These are phyloP conservation scores for Canavalia gladiata DNA, from an alignment of 306 rosid species.

Conservation along the genomic window DNA sequence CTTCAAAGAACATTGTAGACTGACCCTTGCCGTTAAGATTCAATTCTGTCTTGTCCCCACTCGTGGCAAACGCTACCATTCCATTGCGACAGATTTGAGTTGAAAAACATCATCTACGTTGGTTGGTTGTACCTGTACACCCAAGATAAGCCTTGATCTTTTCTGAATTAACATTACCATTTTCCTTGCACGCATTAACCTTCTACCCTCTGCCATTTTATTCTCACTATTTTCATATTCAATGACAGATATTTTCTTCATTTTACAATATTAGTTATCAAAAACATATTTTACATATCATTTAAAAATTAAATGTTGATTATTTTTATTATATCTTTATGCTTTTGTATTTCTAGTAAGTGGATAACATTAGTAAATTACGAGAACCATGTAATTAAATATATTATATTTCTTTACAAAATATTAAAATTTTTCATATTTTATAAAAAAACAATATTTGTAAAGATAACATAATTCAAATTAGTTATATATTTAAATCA, in stretches of 20 bases:
- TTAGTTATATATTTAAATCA: too few species aligned
- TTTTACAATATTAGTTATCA: not conserved
- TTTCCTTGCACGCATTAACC: not conserved
- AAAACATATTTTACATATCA: not conserved
- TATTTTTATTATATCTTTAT: not conserved
- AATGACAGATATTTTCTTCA: not conserved
- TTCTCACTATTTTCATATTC: not conserved
- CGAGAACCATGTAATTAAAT: not conserved
- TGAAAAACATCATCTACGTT: too few species aligned
- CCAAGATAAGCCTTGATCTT: too few species aligned
- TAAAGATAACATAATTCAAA: too few species aligned
- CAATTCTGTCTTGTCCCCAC: too few species aligned
- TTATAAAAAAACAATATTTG: too few species aligned
- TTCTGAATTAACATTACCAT: not conserved
- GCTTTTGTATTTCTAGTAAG: not conserved
- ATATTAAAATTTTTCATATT: too few species aligned
- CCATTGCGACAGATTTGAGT: too few species aligned
- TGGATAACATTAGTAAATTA: not conserved
- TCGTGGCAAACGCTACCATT: too few species aligned
- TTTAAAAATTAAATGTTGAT: not conserved
- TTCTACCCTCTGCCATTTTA: conserved; percentile 4
- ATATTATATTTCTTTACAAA: not conserved
- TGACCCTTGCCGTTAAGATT: too few species aligned
- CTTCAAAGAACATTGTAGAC: too few species aligned
- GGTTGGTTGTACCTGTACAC: too few species aligned